Evolutionary conservation across 2,329 filamentous ascomycete genomes (phyloP).

Genomic region (Fusarium ramigenum): DNA sequence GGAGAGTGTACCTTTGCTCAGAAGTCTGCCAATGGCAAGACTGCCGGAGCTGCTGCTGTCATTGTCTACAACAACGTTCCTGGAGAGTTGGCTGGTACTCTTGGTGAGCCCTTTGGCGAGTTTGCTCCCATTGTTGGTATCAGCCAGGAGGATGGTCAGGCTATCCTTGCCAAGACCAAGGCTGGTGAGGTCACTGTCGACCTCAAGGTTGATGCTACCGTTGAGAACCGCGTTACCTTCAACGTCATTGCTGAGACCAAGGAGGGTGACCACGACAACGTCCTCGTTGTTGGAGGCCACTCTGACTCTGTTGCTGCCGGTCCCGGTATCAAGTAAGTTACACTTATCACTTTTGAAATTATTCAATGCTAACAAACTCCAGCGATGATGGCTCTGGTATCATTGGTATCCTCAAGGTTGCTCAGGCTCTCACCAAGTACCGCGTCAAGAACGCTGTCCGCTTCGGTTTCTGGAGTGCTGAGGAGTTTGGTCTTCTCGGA

Average conservation of each 20-base stretch:
- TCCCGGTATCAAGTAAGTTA: slow-evolving; percentile 64
- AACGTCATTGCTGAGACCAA: slow-evolving; percentile 62
- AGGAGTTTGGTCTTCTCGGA: slow-evolving; percentile 59
- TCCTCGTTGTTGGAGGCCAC: slow-evolving; percentile 59
- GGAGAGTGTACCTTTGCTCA: slow-evolving; percentile 67
- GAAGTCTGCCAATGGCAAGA: slow-evolving; percentile 65
- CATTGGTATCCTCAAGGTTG: slow-evolving; percentile 57
- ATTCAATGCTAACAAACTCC: not conserved
- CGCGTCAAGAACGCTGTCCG: slow-evolving; percentile 59
- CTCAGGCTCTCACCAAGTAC: slow-evolving; percentile 54
- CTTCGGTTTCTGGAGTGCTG: slow-evolving; percentile 63
- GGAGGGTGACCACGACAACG: slow-evolving; percentile 58
- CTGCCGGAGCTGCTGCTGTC: slow-evolving; percentile 64
- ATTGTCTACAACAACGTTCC: slow-evolving; percentile 71
- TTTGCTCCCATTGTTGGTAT: slow-evolving; percentile 65
- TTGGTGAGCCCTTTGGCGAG: slow-evolving; percentile 57
- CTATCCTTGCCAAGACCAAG: slow-evolving; percentile 45
- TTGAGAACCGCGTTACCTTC: slow-evolving; percentile 58
- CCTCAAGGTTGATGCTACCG: slow-evolving; percentile 57
- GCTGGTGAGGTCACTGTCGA: slow-evolving; percentile 47
- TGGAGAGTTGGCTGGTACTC: slow-evolving; percentile 61
- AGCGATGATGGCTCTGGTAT: slow-evolving; percentile 68
- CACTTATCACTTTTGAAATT: not conserved
- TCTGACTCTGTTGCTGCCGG: slow-evolving; percentile 59
- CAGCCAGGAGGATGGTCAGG: slow-evolving; percentile 55